Percentiles rank a stretch among this genome's conserved stretches.
Conservation (phyloP, 768 basidiomycete genomes). For the Antrodiella citrinella region DNA sequence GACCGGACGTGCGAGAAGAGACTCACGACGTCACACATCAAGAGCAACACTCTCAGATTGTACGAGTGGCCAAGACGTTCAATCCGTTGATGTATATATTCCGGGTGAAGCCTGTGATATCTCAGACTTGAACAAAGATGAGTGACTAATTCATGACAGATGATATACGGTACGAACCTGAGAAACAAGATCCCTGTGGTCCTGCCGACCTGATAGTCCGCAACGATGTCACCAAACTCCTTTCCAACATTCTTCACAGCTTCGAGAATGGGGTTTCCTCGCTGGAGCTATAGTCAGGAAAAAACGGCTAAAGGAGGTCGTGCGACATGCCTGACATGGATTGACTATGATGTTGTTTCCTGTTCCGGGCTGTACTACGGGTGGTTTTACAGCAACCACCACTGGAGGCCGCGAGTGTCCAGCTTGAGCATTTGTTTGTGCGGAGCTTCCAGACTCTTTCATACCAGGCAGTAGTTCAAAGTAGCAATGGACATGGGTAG, state of each 20-base stretch:
- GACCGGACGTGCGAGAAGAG: neutral
- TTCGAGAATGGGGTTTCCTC: conserved; percentile 85
- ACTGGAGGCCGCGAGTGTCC: too few species aligned
- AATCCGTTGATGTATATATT: conserved; percentile 90
- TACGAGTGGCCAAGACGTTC: conserved; percentile 78
- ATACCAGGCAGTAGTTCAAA: too few species aligned
- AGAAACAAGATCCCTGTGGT: conserved; percentile 91
- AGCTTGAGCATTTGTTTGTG: too few species aligned
- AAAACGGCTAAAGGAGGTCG: neutral
- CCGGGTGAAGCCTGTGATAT: conserved; percentile 95
- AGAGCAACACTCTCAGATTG: conserved; percentile 75
- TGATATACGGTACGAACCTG: conserved; percentile 42
- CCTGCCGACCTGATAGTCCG: conserved; percentile 92
- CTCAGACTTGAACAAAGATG: conserved; percentile 48
- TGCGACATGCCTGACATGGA: conserved; percentile 20
- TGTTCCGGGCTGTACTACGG: conserved; percentile 24
- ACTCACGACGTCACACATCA: conserved; percentile 88
- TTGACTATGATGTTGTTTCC: conserved; percentile 28
- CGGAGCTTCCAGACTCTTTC: too few species aligned
- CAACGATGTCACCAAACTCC: conserved; percentile 89
- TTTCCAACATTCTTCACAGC: conserved; percentile 83
- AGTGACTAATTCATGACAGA: neutral
- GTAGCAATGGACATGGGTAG: too few species aligned
- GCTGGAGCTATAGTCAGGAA: conserved; percentile 30
- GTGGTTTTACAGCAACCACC: conserved; percentile 20